Evolutionary conservation across 2,329 filamentous ascomycete genomes (phyloP).

Genomic region (Berkeleyomyces basicola): DNA sequence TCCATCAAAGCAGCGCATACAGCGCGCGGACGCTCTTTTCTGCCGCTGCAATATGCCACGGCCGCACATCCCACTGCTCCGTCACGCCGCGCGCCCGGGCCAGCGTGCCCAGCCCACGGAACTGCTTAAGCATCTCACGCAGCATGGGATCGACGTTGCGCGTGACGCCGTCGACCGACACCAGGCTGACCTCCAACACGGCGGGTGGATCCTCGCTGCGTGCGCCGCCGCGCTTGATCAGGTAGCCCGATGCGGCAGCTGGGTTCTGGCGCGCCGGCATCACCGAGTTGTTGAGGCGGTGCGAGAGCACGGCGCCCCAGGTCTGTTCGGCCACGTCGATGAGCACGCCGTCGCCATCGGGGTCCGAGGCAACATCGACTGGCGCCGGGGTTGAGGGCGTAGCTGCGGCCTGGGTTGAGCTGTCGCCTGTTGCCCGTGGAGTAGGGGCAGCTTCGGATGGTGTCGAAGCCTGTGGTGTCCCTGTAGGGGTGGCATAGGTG

Average conservation of each 20-base stretch:
- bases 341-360: conserved; percentile 49
- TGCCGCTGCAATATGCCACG: conserved; percentile 62
- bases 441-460: conserved; percentile 45
- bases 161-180: conserved; percentile 38
- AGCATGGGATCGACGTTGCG: conserved; percentile 46
- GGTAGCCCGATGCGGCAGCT: conserved; percentile 45
- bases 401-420: conserved; percentile 28
- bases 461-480: conserved; percentile 43
- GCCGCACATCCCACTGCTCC: conserved; percentile 45
- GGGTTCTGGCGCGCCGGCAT: conserved; percentile 38
- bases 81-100: conserved; percentile 49
- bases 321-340: conserved; percentile 58
- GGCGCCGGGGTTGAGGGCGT: conserved; percentile 21
- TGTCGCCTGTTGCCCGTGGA: conserved; percentile 45
- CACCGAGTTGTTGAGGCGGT: conserved; percentile 44
- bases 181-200: conserved; percentile 46
- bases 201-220: conserved; percentile 40
- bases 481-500: conserved; percentile 45
- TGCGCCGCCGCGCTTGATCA: conserved; percentile 45
- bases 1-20: conserved; percentile 42
- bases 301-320: conserved; percentile 56
- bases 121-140: conserved; percentile 53
- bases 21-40: conserved; percentile 51
- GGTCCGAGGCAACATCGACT: conserved; percentile 25
- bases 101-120: conserved; percentile 50